These are phyloP conservation scores for Paecilomyces variotii DNA, from an alignment of 2,329 filamentous ascomycete species.

Conservation along the genomic window DNA sequence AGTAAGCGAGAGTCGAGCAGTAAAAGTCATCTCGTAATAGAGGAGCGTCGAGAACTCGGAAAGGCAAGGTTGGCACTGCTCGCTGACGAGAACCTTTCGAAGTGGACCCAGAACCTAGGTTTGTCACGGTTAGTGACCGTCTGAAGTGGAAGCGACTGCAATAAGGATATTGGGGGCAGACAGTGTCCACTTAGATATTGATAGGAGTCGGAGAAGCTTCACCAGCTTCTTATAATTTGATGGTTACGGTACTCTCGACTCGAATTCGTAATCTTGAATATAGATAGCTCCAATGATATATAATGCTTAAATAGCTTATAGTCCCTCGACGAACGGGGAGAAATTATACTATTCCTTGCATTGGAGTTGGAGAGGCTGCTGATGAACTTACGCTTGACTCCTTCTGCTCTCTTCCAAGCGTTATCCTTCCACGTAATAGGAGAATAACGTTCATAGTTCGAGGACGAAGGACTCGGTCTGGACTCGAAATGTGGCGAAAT, in stretches of 20 bases:
- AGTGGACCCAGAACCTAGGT: constrained; percentile 13
- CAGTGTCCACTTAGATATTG: neutral
- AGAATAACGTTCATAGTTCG: constrained; percentile 20
- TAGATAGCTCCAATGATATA: neutral
- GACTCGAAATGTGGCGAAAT: constrained; percentile 12
- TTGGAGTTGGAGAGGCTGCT: neutral
- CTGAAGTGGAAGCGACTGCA: neutral
- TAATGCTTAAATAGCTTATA: neutral
- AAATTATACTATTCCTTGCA: neutral
- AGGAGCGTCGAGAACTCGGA: constrained; percentile 83
- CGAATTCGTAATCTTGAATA: neutral
- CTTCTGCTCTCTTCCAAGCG: constrained; percentile 28
- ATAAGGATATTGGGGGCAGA: neutral
- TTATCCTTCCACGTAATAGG: constrained; percentile 33
- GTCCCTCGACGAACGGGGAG: neutral
- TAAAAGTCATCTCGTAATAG: constrained; percentile 92
- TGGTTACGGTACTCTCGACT: neutral
- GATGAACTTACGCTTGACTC: constrained; percentile 24
- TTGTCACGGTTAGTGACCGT: neutral
- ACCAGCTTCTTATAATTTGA: neutral
- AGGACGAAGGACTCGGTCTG: constrained; percentile 16
- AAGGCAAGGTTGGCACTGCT: constrained; percentile 62
- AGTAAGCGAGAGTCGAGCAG: constrained; percentile 85
- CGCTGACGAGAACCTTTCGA: constrained; percentile 20
- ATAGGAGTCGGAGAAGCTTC: neutral